A percentile compares a stretch with the other conserved stretches of the same genome.
phyloP scores from a whole-genome alignment of 495 filamentous ascomycete genomes.

The Trichocladium uniseriatum region DNA sequence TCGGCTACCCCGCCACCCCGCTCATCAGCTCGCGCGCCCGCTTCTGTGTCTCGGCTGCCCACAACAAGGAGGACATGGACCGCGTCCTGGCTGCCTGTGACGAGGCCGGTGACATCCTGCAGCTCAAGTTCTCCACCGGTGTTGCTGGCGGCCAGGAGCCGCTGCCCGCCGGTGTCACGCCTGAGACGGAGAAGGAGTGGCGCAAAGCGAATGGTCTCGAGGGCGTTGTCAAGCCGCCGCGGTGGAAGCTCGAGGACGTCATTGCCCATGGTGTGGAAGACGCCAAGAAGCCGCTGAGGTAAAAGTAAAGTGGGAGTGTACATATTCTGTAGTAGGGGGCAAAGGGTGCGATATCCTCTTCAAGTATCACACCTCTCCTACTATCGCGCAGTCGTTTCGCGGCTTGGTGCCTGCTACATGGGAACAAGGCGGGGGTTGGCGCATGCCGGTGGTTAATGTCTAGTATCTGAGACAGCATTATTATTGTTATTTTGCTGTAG shows the following conservation, averaged over 20 bases:
- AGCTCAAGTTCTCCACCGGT: conserved; percentile 92
- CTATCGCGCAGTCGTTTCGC: no score
- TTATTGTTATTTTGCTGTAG: no score
- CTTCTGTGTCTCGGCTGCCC: conserved; percentile 91
- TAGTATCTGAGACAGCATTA: no score
- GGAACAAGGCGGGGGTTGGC: no score
- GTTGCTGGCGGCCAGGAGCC: conserved; percentile 80
- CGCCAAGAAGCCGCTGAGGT: conserved; percentile 61
- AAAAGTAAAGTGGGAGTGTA: conserved; percentile 13
- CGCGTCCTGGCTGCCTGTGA: conserved; percentile 83
- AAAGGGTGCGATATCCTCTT: no score
- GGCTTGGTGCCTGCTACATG: no score
- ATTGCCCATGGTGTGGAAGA: conserved; percentile 71
- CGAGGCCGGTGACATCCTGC: conserved; percentile 81
- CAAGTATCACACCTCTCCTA: no score
- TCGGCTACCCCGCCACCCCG: conserved; percentile 96
- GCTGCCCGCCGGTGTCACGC: conserved; percentile 54
- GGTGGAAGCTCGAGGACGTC: conserved; percentile 76
- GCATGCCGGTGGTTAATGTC: background rate
- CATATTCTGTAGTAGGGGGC: no score
- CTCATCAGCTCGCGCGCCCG: conserved; percentile 87
- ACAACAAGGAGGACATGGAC: conserved; percentile 97
- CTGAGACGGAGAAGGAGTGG: conserved; percentile 64
- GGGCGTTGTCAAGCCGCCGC: conserved; percentile 51
- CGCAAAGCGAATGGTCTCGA: conserved; percentile 47